Evolutionary conservation across 441 rosid genomes (phyloP).

Genomic region (Adansonia madagascariensis): DNA sequence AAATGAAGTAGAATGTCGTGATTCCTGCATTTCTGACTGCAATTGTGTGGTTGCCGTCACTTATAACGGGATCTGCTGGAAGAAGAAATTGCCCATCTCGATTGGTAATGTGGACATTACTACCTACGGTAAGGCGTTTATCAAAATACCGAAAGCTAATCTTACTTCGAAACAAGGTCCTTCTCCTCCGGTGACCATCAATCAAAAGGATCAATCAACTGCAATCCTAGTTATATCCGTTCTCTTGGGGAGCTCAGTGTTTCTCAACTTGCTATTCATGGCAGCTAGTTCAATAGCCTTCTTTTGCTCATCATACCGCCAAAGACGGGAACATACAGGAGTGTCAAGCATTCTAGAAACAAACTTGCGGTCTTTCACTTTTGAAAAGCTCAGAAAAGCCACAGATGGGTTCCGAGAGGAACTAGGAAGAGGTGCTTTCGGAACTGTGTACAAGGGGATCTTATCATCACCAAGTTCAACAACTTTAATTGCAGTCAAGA

Average conservation of each 20-base stretch:
- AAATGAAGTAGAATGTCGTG: conserved; percentile 29
- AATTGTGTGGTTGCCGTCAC: conserved; percentile 32
- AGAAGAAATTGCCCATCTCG: conserved; percentile 38
- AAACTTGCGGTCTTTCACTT: conserved; percentile 38
- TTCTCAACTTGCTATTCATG: conserved; percentile 27
- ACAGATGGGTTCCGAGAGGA: conserved; percentile 45
- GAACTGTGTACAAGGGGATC: conserved; percentile 42
- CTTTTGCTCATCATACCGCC: conserved; percentile 1
- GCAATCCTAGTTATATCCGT: conserved; percentile 6
- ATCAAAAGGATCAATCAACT: neutral
- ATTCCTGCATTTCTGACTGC: conserved; percentile 33
- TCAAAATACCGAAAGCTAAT: conserved; percentile 5
- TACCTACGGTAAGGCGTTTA: conserved; percentile 33
- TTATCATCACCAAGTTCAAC: conserved; percentile 16
- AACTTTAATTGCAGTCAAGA: conserved; percentile 39
- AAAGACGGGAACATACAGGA: neutral
- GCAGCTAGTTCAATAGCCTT: neutral
- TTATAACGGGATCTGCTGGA: conserved; percentile 28
- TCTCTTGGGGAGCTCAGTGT: conserved; percentile 22
- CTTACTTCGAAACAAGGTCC: neutral
- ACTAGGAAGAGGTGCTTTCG: conserved; percentile 47
- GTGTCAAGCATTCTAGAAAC: conserved; percentile 20
- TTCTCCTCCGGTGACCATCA: too few species aligned
- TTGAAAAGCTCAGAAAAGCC: conserved; percentile 34
- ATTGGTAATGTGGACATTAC: conserved; percentile 29